phyloP scores from a whole-genome alignment of 768 basidiomycete species.

The Tulasnella sp. region DNA sequence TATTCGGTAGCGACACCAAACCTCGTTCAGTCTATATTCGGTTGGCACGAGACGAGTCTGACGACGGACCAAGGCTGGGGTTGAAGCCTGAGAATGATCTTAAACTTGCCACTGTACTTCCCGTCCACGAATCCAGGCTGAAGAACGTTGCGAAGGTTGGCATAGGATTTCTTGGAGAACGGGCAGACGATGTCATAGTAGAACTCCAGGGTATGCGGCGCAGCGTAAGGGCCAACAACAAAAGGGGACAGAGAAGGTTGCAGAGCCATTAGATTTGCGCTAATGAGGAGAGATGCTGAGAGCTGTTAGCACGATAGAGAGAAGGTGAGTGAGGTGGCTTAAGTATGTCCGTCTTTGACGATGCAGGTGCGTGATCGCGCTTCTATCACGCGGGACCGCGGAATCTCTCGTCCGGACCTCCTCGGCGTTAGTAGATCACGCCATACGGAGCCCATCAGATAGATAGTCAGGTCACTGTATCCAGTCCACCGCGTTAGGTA shows the following conservation, averaged over 20 bases:
- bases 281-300: background rate
- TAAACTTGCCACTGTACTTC: constrained; percentile 52
- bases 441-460: background rate
- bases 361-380: background rate
- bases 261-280: constrained; percentile 48
- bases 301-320: background rate
- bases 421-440: background rate
- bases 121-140: constrained; percentile 33
- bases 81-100: constrained; percentile 30
- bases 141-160: constrained; percentile 47
- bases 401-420: background rate
- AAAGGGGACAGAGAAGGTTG: constrained; percentile 61
- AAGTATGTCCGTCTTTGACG: background rate
- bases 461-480: background rate
- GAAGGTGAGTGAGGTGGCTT: background rate
- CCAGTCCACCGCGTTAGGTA: background rate
- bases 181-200: constrained; percentile 87
- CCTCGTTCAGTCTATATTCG: no score
- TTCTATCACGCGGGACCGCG: background rate
- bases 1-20: constrained; percentile 40
- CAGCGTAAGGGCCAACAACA: constrained; percentile 44
- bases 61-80: constrained; percentile 26
- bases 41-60: constrained; percentile 27
- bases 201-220: constrained; percentile 71
- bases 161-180: constrained; percentile 28